These are phyloP conservation scores for Leptoxyphium fumago DNA, from an alignment of 2,329 filamentous ascomycete species.

Conservation along the genomic window DNA sequence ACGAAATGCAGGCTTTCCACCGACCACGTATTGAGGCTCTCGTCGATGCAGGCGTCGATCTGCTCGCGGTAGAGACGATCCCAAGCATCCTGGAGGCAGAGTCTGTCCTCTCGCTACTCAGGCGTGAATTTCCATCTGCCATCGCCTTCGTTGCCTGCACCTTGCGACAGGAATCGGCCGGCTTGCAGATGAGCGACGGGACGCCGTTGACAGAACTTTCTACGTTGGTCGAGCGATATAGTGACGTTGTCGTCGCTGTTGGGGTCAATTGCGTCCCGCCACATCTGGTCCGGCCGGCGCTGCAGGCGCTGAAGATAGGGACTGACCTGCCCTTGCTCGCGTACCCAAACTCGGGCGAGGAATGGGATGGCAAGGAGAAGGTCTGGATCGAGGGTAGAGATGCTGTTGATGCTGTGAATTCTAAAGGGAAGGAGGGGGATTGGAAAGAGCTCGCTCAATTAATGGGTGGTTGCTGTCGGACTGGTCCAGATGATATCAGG, in stretches of 20 bases:
- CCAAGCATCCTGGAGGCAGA: constrained; percentile 25
- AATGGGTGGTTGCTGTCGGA: constrained; percentile 35
- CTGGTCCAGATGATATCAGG: constrained; percentile 25
- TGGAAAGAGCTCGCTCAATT: constrained; percentile 23
- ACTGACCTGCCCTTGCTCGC: constrained; percentile 22
- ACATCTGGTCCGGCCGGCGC: constrained; percentile 18
- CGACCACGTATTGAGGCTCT: constrained; percentile 27
- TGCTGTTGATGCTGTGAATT: too few species aligned
- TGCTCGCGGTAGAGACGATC: constrained; percentile 33
- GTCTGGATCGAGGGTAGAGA: constrained; percentile 9
- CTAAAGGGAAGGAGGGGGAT: constrained; percentile 1
- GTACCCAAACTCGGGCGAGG: constrained; percentile 35
- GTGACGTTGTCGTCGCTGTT: constrained; percentile 24
- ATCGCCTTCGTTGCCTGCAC: constrained; percentile 31
- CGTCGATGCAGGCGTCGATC: constrained; percentile 26
- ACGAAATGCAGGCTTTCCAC: constrained; percentile 27
- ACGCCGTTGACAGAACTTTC: constrained; percentile 23
- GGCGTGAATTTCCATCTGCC: constrained; percentile 21
- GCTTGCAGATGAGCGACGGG: constrained; percentile 26
- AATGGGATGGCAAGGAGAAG: constrained; percentile 28
- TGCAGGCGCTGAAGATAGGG: constrained; percentile 11
- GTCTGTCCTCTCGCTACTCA: constrained; percentile 25
- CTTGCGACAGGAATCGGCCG: constrained; percentile 14
- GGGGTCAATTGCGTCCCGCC: constrained; percentile 32
- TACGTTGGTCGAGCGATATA: constrained; percentile 13